Base-by-base conservation (phyloP, 2,329 filamentous ascomycete species). In the Ophidiomyces ophidiicola region DNA sequence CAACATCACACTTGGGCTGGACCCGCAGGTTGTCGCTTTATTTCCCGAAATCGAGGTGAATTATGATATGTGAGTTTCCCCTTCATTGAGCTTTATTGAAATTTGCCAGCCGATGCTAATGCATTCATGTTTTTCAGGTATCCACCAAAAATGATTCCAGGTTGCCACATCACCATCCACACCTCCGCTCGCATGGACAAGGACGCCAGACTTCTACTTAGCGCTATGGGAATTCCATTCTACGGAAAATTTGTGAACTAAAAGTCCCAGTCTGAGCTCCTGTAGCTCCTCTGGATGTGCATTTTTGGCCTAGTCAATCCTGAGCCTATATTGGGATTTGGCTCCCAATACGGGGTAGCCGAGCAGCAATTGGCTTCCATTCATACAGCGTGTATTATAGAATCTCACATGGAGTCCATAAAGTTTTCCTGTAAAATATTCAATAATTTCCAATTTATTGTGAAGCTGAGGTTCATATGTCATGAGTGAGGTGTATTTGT, bases 21-120 rank as follows among this genome's bases (percentile, higher is more conserved):
- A 71, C 10, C 70, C 79, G 4, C 78, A 84, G 43, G 76, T 81
- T 50, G 76, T 94, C 52, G 76, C 80, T 36, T 67, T 83, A 48
- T 98, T 96, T 64, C 90, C 90, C 0, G 90, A 98, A 66, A 75
- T 98, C 32, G 87, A 94, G 62, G 76, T 85, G 52, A 94, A 94
- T 67, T 94, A 90, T 56, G 84, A 93, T 63, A 69, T 72, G 85
- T 93, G 64, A 72, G 82, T 72, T 39, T 25, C 30, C 12, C 20
- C 36, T 26, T 35, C 14, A 19, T 34, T 23, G 14, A 11, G 6
- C 3, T 39, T 21, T 24, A 20, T 17, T 28, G 25, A 4, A 28
- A 10, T 20, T 32, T 6, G n/a, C 4, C 17, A 3, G 6, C 14
- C 7, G 6, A 36, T 15, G 14, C n/a, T 15, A 28, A 19, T 48